phyloP scores from a whole-genome alignment of 2,329 filamentous ascomycete species.

The Neonectria neomacrospora region DNA sequence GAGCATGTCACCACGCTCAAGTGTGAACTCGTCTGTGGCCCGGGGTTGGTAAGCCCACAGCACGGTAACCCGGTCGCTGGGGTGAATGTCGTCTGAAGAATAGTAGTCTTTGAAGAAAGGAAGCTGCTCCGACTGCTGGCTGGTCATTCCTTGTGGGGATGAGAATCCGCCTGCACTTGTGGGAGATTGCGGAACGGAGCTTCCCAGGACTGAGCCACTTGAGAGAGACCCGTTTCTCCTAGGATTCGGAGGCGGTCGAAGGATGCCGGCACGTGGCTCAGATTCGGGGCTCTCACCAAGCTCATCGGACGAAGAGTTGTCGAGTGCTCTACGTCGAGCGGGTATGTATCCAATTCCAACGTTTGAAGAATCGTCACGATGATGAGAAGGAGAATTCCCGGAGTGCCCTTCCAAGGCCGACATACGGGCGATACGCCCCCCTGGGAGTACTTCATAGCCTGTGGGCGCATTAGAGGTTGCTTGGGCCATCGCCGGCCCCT shows the following conservation, averaged over 20 bases:
- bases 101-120: conserved; percentile 99
- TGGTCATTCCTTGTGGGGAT: conserved; percentile 83
- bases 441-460: conserved; percentile 81
- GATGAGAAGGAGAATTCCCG: conserved; percentile 67
- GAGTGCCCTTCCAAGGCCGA: conserved; percentile 86
- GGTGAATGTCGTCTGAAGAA: conserved; percentile 94
- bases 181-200: conserved; percentile 79
- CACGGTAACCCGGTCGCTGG: conserved; percentile 87
- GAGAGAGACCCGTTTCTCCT: conserved; percentile 90
- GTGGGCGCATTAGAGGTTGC: conserved; percentile 50
- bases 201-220: conserved; percentile 79
- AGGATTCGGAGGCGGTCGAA: conserved; percentile 68
- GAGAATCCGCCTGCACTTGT: conserved; percentile 79
- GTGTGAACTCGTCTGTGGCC: conserved; percentile 89
- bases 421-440: conserved; percentile 94
- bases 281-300: conserved; percentile 79
- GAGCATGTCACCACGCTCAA: conserved; percentile 97
- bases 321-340: conserved; percentile 58
- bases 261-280: conserved; percentile 64
- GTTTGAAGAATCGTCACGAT: conserved; percentile 53
- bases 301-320: conserved; percentile 77
- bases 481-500: conserved; percentile 57
- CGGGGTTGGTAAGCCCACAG: conserved; percentile 98
- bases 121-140: conserved; percentile 94
- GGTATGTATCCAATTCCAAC: conserved; percentile 61